Conservation (phyloP, 257 asterid genomes). For the Capsicum rhomboideum region DNA sequence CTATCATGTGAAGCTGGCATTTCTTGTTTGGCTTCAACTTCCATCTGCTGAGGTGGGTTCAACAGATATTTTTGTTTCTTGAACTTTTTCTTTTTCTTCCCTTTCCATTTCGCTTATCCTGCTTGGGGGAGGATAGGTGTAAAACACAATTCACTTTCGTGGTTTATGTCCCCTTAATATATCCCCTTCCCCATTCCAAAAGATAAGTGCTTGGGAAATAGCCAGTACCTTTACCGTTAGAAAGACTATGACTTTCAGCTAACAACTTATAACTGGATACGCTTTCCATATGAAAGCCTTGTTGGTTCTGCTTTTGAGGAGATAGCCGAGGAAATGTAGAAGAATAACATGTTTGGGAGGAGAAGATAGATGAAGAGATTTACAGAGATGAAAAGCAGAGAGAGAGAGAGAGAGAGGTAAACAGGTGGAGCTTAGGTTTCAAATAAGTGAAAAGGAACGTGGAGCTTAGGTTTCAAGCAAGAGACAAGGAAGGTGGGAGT, state of each 20-base stretch:
- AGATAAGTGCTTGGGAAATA: background rate
- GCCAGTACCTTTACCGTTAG: background rate
- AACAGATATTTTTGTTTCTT: background rate
- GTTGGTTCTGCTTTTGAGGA: background rate
- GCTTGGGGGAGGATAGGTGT: background rate
- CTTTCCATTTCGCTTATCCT: background rate
- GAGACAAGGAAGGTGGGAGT: background rate
- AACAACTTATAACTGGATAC: background rate
- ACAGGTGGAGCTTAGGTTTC: background rate
- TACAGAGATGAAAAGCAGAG: background rate
- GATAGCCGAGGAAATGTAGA: background rate
- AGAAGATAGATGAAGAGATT: background rate
- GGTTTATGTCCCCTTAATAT: background rate
- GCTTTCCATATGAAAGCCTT: background rate
- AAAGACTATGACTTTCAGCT: background rate
- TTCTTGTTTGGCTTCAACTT: conserved; percentile 98
- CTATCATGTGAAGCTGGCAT: conserved; percentile 88
- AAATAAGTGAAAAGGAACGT: background rate
- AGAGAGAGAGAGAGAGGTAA: background rate
- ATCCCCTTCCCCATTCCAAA: background rate
- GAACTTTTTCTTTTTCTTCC: background rate
- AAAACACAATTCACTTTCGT: background rate
- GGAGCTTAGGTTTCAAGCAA: background rate
- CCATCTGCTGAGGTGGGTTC: conserved; percentile 71
- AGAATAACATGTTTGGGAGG: background rate